A percentile compares a stretch with the other conserved stretches of the same genome.
Conservation (phyloP, 163 green algal genomes). For the Prototheca stagnorum region DNA sequence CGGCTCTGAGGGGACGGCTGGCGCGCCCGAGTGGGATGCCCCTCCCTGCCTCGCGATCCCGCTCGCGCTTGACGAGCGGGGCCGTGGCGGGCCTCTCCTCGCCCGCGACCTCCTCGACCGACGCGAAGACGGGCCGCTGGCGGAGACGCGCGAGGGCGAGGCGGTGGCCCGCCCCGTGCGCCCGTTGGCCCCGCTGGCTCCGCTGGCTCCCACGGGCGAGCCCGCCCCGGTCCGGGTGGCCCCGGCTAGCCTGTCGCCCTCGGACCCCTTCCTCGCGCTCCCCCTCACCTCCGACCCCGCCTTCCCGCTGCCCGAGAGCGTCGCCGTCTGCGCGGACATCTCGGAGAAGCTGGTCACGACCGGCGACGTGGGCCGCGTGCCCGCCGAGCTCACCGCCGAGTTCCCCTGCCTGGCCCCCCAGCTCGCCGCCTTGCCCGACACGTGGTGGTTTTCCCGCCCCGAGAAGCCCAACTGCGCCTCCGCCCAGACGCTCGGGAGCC, state of each 20-base stretch:
- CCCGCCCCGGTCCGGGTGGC: no score
- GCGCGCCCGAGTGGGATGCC: no score
- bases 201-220: no score
- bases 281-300: not conserved
- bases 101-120: no score
- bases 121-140: no score
- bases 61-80: no score
- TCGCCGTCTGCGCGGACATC: slow-evolving; percentile 16
- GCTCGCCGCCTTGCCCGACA: slow-evolving; percentile 29
- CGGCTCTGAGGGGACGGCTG: no score
- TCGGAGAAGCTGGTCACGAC: slow-evolving; percentile 39
- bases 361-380: slow-evolving; percentile 42
- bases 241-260: no score
- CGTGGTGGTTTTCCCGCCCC: slow-evolving; percentile 39
- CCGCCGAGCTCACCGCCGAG: slow-evolving; percentile 16
- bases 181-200: no score
- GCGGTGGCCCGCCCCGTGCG: not conserved
- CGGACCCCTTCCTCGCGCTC: no score
- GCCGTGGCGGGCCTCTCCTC: no score
- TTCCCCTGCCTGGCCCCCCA: slow-evolving; percentile 30
- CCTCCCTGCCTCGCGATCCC: no score
- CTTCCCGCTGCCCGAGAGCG: not conserved
- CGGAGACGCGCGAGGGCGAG: not conserved
- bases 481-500: slow-evolving; percentile 9
- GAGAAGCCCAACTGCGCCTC: slow-evolving; percentile 25